phyloP scores from a whole-genome alignment of 2,329 filamentous ascomycete genomes.

The Gaeumannomyces tritici region DNA sequence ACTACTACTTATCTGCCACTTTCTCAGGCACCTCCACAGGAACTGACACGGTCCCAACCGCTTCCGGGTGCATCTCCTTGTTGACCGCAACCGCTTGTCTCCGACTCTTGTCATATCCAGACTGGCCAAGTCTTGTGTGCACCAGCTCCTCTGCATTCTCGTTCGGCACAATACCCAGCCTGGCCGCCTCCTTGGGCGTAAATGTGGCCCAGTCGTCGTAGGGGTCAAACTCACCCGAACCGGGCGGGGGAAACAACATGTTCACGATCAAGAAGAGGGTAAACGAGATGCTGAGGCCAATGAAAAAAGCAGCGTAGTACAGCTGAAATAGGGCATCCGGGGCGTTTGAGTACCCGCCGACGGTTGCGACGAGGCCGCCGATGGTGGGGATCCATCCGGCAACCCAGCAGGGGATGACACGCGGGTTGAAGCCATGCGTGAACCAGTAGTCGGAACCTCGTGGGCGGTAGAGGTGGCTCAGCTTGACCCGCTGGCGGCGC shows the following conservation, averaged over 20 bases:
- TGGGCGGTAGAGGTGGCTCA: constrained; percentile 25
- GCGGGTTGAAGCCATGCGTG: constrained; percentile 29
- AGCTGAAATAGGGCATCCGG: constrained; percentile 28
- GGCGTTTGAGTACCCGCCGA: constrained; percentile 18
- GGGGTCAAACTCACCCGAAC: constrained; percentile 31
- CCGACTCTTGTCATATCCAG: not conserved
- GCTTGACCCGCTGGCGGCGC: constrained; percentile 19
- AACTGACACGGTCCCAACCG: not conserved
- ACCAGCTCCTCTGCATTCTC: not conserved
- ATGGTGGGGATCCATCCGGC: constrained; percentile 5
- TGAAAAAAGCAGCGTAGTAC: constrained; percentile 36
- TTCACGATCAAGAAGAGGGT: constrained; percentile 16
- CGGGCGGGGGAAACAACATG: constrained; percentile 25
- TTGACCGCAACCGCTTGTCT: not conserved
- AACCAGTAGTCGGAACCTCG: constrained; percentile 29
- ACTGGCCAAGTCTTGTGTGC: not conserved
- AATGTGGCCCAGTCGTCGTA: constrained; percentile 35
- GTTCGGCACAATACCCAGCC: not conserved
- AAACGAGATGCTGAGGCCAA: constrained; percentile 19
- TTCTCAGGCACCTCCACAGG: not conserved
- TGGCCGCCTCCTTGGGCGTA: constrained; percentile 26
- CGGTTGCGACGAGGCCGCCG: constrained; percentile 27
- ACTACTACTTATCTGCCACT: not conserved
- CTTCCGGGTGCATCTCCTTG: not conserved
- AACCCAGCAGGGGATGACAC: constrained; percentile 30